Percentiles rank a stretch among this genome's conserved stretches.
Evolutionary conservation across 1,139 yeast genomes (phyloP).

Genomic region (Candida labiduridarum): DNA sequence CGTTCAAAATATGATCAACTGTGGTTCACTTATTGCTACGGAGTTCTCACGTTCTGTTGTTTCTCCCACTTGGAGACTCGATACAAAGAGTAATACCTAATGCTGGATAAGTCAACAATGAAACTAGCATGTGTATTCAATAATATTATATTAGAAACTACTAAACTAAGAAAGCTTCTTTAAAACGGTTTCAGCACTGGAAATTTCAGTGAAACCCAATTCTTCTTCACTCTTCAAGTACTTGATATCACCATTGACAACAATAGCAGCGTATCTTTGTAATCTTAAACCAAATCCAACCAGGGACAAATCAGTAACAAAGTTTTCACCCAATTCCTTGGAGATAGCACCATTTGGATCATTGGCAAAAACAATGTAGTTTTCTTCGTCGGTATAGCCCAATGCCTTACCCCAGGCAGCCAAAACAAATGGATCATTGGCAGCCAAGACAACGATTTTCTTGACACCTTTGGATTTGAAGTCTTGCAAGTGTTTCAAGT

Average conservation of each 20-base stretch:
- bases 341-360: conserved; percentile 62
- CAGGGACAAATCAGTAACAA: conserved; percentile 49
- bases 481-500: conserved; percentile 51
- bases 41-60: too few species aligned
- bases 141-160: not conserved
- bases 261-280: conserved; percentile 37
- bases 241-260: conserved; percentile 60
- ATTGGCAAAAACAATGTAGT: conserved; percentile 63
- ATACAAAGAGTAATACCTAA: too few species aligned
- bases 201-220: conserved; percentile 56
- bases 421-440: conserved; percentile 81
- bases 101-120: too few species aligned
- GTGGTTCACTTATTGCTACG: too few species aligned
- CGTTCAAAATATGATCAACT: too few species aligned
- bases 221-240: conserved; percentile 69
- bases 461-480: conserved; percentile 71
- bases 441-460: conserved; percentile 69
- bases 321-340: conserved; percentile 59
- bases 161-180: conserved; percentile 18
- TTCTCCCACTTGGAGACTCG: too few species aligned
- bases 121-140: not conserved
- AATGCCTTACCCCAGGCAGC: conserved; percentile 82
- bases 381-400: conserved; percentile 50
- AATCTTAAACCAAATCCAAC: conserved; percentile 48
- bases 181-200: conserved; percentile 61